These are phyloP conservation scores for Cordyceps cateniannulata DNA, from an alignment of 2,329 filamentous ascomycete species.

Conservation along the genomic window DNA sequence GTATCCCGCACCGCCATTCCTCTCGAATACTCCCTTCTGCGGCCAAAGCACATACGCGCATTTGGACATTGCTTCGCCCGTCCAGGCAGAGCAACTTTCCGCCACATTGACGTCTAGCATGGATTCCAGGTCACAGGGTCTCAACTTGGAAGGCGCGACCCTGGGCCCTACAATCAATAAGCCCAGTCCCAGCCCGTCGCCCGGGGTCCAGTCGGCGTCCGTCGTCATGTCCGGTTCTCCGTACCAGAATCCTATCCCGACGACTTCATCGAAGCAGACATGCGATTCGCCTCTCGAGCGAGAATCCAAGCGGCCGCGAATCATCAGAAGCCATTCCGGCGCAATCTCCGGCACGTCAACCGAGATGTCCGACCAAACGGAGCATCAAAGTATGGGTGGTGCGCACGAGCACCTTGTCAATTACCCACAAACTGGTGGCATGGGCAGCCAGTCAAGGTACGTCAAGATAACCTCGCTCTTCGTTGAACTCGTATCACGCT, in stretches of 20 bases:
- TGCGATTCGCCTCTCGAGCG: not conserved
- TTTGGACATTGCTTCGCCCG: not conserved
- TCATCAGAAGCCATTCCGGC: not conserved
- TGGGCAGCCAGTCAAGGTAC: slow-evolving; percentile 1
- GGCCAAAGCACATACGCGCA: not conserved
- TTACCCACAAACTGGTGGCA: not conserved
- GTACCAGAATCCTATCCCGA: not conserved
- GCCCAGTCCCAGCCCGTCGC: not conserved
- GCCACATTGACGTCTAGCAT: not conserved
- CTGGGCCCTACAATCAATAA: not conserved
- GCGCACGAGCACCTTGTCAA: not conserved
- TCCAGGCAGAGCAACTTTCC: not conserved
- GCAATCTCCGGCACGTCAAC: not conserved
- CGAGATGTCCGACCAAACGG: not conserved
- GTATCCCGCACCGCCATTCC: not conserved
- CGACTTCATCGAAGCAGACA: not conserved
- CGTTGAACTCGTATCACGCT: too few species aligned
- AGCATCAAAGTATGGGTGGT: not conserved
- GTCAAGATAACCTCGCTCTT: not conserved
- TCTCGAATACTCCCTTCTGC: not conserved
- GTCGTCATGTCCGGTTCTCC: not conserved
- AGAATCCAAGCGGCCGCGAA: slow-evolving; percentile 1
- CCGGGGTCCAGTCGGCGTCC: not conserved
- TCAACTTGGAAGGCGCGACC: not conserved
- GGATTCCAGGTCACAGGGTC: not conserved